Percentiles rank a stretch among this genome's conserved stretches.
Conservation (phyloP, 345 rosid species). For the Linum usitatissimum region DNA sequence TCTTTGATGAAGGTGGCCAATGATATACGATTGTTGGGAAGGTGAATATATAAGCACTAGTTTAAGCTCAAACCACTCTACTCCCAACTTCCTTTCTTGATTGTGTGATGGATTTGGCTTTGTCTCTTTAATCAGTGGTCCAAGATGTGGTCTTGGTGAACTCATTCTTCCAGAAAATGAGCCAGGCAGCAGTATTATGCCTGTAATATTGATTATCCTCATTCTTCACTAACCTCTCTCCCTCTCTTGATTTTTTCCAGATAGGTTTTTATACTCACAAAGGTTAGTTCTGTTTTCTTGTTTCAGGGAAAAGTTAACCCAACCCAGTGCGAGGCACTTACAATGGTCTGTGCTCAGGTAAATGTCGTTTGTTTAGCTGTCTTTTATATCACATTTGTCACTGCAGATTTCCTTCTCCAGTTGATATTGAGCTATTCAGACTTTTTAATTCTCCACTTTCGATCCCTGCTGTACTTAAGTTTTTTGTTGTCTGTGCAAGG, state of each 20-base stretch:
- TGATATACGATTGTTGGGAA: constrained; percentile 84
- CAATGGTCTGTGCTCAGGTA: constrained; percentile 99
- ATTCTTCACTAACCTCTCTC: not conserved
- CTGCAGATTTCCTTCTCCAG: not conserved
- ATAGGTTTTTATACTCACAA: not conserved
- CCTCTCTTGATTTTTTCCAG: not conserved
- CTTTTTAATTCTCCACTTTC: not conserved
- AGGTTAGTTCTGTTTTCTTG: constrained; percentile 11
- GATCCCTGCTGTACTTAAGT: not conserved
- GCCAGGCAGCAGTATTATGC: constrained; percentile 99
- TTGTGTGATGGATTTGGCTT: constrained; percentile 14
- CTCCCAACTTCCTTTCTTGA: constrained; percentile 3
- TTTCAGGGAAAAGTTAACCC: constrained; percentile 97
- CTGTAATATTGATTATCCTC: constrained; percentile 30
- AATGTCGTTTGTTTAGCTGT: constrained; percentile 7
- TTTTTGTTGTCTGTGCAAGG: not conserved
- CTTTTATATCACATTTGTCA: not conserved
- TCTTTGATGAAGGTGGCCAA: constrained; percentile 91
- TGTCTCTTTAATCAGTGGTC: constrained; percentile 57
- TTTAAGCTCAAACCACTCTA: not conserved
- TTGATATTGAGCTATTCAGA: not conserved
- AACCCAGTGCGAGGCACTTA: constrained; percentile 95
- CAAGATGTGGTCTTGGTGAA: constrained; percentile 97
- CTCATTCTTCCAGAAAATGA: constrained; percentile 98
- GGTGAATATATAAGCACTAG: constrained; percentile 27